Conservation (phyloP, 1,284 basidiomycete genomes). For the Hymenochaete sp. region DNA sequence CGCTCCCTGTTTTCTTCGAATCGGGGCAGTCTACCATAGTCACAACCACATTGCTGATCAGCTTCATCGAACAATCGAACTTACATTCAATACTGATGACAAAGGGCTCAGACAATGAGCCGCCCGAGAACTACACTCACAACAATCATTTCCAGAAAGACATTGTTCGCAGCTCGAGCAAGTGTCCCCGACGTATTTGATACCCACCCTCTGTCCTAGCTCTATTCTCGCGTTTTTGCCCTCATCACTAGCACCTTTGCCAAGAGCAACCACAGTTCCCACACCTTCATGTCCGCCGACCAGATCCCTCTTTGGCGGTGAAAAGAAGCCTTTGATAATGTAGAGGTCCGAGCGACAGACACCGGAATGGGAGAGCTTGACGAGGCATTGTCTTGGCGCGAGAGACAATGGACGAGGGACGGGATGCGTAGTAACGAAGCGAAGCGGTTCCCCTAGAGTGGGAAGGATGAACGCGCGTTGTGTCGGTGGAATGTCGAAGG, state of each 20-base stretch:
- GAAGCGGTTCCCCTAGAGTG: conserved; percentile 15
- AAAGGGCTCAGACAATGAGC: neutral
- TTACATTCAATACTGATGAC: neutral
- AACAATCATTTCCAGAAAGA: conserved; percentile 62
- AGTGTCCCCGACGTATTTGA: conserved; percentile 77
- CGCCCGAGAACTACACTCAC: conserved; percentile 29
- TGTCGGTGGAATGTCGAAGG: conserved; percentile 26
- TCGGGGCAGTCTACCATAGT: conserved; percentile 57
- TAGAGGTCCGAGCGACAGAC: conserved; percentile 74
- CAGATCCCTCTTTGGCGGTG: conserved; percentile 60
- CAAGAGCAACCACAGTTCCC: conserved; percentile 72
- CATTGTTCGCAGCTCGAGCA: conserved; percentile 71
- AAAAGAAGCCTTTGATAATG: no score
- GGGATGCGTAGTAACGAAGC: conserved; percentile 33
- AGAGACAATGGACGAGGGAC: conserved; percentile 62
- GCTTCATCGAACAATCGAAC: conserved; percentile 13
- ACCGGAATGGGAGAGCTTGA: conserved; percentile 70
- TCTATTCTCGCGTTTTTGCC: conserved; percentile 44
- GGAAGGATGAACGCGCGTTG: conserved; percentile 26
- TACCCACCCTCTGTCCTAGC: conserved; percentile 76
- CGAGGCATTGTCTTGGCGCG: conserved; percentile 71
- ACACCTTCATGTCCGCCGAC: conserved; percentile 85
- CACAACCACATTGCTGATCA: no score
- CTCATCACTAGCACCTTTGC: conserved; percentile 42
- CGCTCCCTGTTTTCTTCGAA: conserved; percentile 62